phyloP scores from a whole-genome alignment of 2,329 filamentous ascomycete genomes.

The Ilyonectria sp. region DNA sequence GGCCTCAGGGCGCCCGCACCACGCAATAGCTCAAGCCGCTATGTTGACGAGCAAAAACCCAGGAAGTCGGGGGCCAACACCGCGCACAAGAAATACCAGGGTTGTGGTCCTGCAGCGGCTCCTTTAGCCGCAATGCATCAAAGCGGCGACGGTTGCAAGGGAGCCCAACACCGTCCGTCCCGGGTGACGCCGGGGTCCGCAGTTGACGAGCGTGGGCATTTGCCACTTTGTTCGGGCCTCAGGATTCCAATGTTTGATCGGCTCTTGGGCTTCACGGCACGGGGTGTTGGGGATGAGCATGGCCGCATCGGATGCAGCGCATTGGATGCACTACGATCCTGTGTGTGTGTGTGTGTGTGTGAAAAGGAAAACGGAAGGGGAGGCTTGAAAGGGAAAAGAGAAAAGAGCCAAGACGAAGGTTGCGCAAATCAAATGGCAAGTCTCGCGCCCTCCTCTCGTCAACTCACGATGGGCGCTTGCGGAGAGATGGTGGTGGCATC shows the following conservation, averaged over 20 bases:
- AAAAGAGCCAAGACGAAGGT: not conserved
- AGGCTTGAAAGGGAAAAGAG: not conserved
- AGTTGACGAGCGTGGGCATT: not conserved
- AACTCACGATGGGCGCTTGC: conserved; percentile 2
- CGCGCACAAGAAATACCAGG: not conserved
- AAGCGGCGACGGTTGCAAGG: not conserved
- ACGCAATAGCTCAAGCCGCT: conserved; percentile 1
- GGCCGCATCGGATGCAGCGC: not conserved
- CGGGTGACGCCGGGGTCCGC: not conserved
- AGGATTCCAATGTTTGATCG: not conserved
- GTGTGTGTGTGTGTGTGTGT: not conserved
- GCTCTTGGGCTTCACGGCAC: not conserved
- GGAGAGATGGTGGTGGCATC: not conserved
- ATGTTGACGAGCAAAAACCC: not conserved
- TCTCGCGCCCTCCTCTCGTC: conserved; percentile 3
- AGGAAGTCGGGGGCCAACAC: not conserved
- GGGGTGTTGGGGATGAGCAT: not conserved
- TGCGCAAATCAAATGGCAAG: conserved; percentile 14
- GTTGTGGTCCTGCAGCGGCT: not conserved
- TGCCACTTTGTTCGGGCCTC: conserved; percentile 8
- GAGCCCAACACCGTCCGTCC: not conserved
- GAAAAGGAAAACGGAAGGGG: not conserved
- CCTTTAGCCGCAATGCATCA: not conserved
- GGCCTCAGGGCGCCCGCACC: conserved; percentile 4
- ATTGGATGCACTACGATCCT: not conserved